A percentile compares a stretch with the other conserved stretches of the same genome.
Evolutionary conservation across 2,329 filamentous ascomycete genomes (phyloP).

Genomic region (Pezicula neosporulosa): DNA sequence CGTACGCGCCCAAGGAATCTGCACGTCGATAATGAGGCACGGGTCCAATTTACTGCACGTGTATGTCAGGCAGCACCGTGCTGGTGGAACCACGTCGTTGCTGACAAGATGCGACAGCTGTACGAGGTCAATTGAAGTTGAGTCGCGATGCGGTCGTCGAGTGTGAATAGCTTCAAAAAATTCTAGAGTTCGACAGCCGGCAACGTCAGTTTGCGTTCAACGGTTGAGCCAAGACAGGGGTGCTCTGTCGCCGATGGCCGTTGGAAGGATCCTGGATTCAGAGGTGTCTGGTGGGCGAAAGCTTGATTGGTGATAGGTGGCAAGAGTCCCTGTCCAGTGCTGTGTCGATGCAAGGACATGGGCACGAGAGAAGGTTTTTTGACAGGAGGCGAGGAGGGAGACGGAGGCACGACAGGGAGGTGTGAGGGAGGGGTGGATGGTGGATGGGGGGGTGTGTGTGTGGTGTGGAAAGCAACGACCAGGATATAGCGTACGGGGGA

Average conservation of each 20-base stretch:
- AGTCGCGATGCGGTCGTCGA: not conserved
- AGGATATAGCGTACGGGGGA: not conserved
- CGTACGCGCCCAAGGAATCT: slow-evolving; percentile 8
- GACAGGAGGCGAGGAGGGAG: not conserved
- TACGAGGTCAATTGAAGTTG: slow-evolving; percentile 11
- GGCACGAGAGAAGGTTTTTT: not conserved
- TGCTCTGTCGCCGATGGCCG: slow-evolving; percentile 12
- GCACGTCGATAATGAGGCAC: slow-evolving; percentile 7
- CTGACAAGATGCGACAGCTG: slow-evolving; percentile 4
- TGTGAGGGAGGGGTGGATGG: not conserved
- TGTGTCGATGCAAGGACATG: not conserved
- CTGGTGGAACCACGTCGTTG: slow-evolving; percentile 2
- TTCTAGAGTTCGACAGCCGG: slow-evolving; percentile 1
- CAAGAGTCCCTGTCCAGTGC: not conserved
- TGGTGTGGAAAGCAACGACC: too few species aligned
- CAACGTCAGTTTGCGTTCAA: slow-evolving; percentile 13
- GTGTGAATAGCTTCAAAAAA: slow-evolving; percentile 18
- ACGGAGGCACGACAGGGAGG: not conserved
- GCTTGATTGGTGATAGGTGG: slow-evolving; percentile 9
- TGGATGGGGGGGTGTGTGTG: too few species aligned
- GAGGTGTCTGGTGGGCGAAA: slow-evolving; percentile 9
- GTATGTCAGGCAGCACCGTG: slow-evolving; percentile 7
- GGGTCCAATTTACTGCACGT: slow-evolving; percentile 12
- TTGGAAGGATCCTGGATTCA: slow-evolving; percentile 13
- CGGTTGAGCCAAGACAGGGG: slow-evolving; percentile 20